Evolutionary conservation across 768 basidiomycete species (phyloP).

Genomic region (Lactarius akahatsu): DNA sequence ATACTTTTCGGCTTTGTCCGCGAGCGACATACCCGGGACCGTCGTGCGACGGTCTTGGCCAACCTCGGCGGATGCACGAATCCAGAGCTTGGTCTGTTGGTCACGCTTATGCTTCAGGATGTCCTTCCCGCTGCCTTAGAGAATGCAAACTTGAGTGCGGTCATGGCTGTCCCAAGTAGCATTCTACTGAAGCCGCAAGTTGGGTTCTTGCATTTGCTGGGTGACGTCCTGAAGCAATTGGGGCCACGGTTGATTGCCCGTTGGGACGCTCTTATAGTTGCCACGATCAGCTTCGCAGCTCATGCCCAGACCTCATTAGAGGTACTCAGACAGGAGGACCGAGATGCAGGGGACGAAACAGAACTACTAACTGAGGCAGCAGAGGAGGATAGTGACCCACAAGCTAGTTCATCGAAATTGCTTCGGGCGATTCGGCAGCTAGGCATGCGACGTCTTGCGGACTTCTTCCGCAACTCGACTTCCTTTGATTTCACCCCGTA

Average conservation of each 20-base stretch:
- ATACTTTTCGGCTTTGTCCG: slow-evolving; percentile 87
- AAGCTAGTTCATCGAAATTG: slow-evolving; percentile 21
- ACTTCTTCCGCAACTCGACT: slow-evolving; percentile 79
- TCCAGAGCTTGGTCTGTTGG: slow-evolving; percentile 70
- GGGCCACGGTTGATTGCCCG: slow-evolving; percentile 65
- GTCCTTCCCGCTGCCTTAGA: slow-evolving; percentile 38
- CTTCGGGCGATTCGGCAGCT: slow-evolving; percentile 72
- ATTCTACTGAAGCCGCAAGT: slow-evolving; percentile 65
- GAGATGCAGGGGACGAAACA: slow-evolving; percentile 37
- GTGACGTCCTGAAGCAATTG: slow-evolving; percentile 79
- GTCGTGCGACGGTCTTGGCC: slow-evolving; percentile 73
- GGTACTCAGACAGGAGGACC: slow-evolving; percentile 35
- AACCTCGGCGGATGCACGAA: slow-evolving; percentile 67
- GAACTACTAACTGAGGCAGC: slow-evolving; percentile 26
- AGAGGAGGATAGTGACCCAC: slow-evolving; percentile 40
- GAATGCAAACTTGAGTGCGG: slow-evolving; percentile 28
- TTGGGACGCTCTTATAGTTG: slow-evolving; percentile 76
- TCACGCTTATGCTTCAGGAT: slow-evolving; percentile 85
- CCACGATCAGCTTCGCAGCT: slow-evolving; percentile 62
- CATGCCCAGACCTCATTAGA: slow-evolving; percentile 62
- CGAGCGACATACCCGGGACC: slow-evolving; percentile 66
- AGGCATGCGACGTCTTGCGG: slow-evolving; percentile 81
- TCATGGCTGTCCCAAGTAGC: slow-evolving; percentile 34
- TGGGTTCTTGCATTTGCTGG: slow-evolving; percentile 83
- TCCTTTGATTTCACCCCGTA: slow-evolving; percentile 75